Conservation (phyloP, 176 grass and related monocot genomes). For the Tuctoria greenei region DNA sequence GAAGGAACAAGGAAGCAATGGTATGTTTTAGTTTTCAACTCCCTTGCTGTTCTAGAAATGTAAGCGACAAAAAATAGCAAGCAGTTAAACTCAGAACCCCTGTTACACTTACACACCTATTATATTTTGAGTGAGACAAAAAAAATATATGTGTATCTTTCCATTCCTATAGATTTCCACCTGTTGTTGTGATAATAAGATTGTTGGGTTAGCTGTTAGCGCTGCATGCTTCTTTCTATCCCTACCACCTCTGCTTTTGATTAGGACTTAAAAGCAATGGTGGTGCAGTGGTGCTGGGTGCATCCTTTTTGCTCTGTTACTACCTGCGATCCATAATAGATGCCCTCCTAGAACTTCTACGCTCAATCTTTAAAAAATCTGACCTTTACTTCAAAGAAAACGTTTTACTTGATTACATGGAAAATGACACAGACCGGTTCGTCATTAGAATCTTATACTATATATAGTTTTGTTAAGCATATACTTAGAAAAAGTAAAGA, state of each 20-base stretch:
- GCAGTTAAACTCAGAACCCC: too few relatives aligned
- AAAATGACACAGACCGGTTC: not conserved
- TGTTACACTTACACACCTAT: conserved; percentile 25
- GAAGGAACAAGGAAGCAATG: conserved; percentile 99
- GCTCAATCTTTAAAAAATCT: not conserved
- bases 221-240: conserved; percentile 18
- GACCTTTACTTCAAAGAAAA: not conserved
- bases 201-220: not conserved
- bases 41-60: conserved; percentile 22
- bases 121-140: not conserved
- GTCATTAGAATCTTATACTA: not conserved
- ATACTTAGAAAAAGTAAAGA: not conserved
- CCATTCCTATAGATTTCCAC: not conserved
- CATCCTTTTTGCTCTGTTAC: not conserved
- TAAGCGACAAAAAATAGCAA: too few relatives aligned
- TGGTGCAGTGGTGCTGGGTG: not conserved
- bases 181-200: not conserved
- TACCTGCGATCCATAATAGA: not conserved
- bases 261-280: conserved; percentile 9
- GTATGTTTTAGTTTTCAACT: conserved; percentile 45
- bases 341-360: not conserved
- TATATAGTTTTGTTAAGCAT: not conserved
- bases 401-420: not conserved
- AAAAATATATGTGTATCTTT: not conserved
- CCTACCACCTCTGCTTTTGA: conserved; percentile 13